Percentiles rank a stretch among this genome's conserved stretches.
These are phyloP conservation scores for Echium plantagineum DNA, from an alignment of 257 asterid genomes.

Conservation along the genomic window DNA sequence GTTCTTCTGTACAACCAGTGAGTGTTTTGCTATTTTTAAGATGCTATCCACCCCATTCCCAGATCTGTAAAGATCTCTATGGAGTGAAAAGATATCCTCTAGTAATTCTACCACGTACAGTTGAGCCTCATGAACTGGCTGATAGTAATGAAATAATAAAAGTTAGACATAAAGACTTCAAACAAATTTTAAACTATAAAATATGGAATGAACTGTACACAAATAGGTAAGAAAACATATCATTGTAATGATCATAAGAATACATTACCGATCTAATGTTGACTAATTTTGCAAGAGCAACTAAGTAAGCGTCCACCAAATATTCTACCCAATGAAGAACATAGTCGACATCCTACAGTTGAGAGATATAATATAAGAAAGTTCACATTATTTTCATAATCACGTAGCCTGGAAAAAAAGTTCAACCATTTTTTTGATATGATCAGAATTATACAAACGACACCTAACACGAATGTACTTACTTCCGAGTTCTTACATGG, in stretches of 20 bases:
- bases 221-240: slow-evolving; percentile 1
- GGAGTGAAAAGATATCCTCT: slow-evolving; percentile 46
- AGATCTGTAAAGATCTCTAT: slow-evolving; percentile 36
- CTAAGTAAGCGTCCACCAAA: slow-evolving; percentile 59
- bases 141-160: slow-evolving; percentile 20
- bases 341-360: slow-evolving; percentile 46
- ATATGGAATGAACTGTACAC: slow-evolving; percentile 11
- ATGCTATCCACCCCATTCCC: slow-evolving; percentile 56
- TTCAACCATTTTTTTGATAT: background rate
- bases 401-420: background rate
- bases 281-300: slow-evolving; percentile 59
- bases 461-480: slow-evolving; percentile 23
- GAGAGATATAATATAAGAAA: background rate
- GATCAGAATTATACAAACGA: background rate
- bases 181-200: slow-evolving; percentile 2
- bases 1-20: slow-evolving; percentile 69
- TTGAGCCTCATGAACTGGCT: slow-evolving; percentile 66
- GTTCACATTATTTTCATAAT: background rate
- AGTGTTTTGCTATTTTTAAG: slow-evolving; percentile 45
- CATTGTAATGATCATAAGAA: slow-evolving; percentile 8
- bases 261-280: slow-evolving; percentile 52
- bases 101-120: slow-evolving; percentile 58
- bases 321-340: slow-evolving; percentile 41
- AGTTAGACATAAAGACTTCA: slow-evolving; percentile 12
- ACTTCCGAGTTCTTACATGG: slow-evolving; percentile 61